Evolutionary conservation across 2,329 filamentous ascomycete species (phyloP), one percentile per base, ranked within the genome.

Genomic region (Thielaviopsis populi): DNA sequence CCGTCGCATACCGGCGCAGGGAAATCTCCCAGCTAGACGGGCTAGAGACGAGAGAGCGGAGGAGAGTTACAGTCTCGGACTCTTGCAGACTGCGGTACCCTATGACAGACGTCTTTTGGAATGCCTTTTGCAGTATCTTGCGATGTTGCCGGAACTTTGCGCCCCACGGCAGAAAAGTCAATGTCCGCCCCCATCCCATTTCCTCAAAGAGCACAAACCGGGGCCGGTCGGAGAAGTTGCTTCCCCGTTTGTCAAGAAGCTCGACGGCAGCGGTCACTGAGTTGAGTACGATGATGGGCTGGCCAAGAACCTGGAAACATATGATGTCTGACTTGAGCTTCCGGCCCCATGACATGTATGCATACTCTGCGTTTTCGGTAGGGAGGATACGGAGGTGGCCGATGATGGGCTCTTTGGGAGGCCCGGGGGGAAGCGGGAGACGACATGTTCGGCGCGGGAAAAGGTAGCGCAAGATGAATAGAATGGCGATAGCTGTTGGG

Each of bases 321-420:
- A 76, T 74, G 0, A 77, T 73, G 58, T 77, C 75, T 53, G 74
- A 73, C 1, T 83, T 72, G 87, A 87, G 73, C 87, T 72, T 65
- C 13, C 69, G 65, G 1, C 69, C 70, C 70, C 70, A 71, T 46
- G 65, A 63, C 65, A 71, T 70, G 63, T 72, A 74, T 4, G 68
- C 68, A 56, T 70, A 69, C 40, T 72, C 71, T 2, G 72, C 71
- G 54, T 70, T 70, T 61, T 71, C 67, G 2, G 69, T 68, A 0
- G 73, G 78, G 11, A 77, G 72, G 63, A 81, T 72, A 2, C 75
- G 74, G 5, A 73, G 68, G 61, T 77, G 77, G 3, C 79, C 78
- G 5, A 77, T 69, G 15, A 80, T 69, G 1, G 74, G 74, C 40
- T 74, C 73, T 1, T 69, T 70, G 1, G 72, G 70, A 5, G 73